These are phyloP conservation scores for Rubia tinctorum DNA, from an alignment of 305 asterid genomes.

Conservation along the genomic window DNA sequence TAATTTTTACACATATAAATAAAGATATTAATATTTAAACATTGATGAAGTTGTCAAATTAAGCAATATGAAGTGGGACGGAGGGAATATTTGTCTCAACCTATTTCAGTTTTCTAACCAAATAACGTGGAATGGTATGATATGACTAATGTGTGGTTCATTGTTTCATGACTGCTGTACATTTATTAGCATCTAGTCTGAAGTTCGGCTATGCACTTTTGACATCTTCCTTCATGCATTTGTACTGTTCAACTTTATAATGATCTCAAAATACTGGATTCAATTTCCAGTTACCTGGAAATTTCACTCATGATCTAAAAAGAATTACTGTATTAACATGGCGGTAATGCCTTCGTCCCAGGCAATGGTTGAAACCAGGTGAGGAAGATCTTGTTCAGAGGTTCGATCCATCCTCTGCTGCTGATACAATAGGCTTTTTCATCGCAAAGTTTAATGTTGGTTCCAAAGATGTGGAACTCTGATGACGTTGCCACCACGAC, in stretches of 20 bases:
- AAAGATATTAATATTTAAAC: too few relatives aligned
- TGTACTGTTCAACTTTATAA: not conserved
- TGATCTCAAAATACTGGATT: not conserved
- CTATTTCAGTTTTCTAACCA: not conserved
- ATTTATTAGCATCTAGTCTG: not conserved
- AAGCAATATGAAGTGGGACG: too few relatives aligned
- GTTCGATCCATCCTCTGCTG: slow-evolving; percentile 83
- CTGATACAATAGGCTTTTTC: slow-evolving; percentile 90
- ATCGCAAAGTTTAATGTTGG: slow-evolving; percentile 91
- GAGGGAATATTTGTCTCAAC: not conserved
- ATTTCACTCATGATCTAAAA: too few relatives aligned
- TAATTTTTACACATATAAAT: too few relatives aligned
- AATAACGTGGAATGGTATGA: too few relatives aligned
- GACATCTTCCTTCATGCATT: not conserved
- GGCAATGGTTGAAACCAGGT: slow-evolving; percentile 91
- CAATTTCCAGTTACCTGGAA: not conserved
- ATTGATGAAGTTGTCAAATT: too few relatives aligned
- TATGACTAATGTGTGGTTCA: not conserved
- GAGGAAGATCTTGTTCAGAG: slow-evolving; percentile 94
- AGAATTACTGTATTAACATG: slow-evolving; percentile 14
- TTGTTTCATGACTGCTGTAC: not conserved
- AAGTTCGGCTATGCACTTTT: not conserved
- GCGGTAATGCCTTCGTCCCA: slow-evolving; percentile 24
- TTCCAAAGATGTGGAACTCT: slow-evolving; percentile 42
- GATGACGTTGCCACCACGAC: not conserved